A percentile compares a stretch with the other conserved stretches of the same genome.
Conservation (phyloP, 2,329 filamentous ascomycete genomes). For the Chrysosporium keratinophilum region DNA sequence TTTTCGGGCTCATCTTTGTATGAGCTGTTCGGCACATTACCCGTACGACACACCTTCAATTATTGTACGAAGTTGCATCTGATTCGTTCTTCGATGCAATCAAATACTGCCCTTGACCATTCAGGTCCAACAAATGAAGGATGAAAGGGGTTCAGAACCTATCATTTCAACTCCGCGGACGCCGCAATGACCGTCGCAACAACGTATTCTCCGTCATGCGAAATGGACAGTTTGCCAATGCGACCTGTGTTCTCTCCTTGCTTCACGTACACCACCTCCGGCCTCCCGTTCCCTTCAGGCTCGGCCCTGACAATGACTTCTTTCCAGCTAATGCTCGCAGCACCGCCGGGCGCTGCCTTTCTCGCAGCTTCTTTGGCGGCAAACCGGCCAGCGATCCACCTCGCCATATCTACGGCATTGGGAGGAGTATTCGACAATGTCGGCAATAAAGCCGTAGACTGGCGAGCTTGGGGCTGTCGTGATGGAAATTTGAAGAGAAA, state of each 20-base stretch:
- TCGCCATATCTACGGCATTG: constrained; percentile 27
- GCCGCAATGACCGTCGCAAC: constrained; percentile 27
- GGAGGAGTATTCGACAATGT: constrained; percentile 9
- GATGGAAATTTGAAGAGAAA: constrained; percentile 31
- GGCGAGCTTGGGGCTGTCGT: constrained; percentile 21
- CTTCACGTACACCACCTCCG: constrained; percentile 32
- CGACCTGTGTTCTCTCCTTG: constrained; percentile 32
- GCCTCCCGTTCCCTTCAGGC: constrained; percentile 22
- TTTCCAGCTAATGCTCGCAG: constrained; percentile 51
- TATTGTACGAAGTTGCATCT: too few relatives aligned
- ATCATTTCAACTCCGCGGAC: too few relatives aligned
- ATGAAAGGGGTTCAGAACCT: too few relatives aligned
- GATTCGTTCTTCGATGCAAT: too few relatives aligned
- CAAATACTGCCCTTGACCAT: too few relatives aligned
- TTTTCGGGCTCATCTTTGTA: too few relatives aligned
- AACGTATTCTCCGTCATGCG: constrained; percentile 77
- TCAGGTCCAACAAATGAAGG: too few relatives aligned
- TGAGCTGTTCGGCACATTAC: too few relatives aligned
- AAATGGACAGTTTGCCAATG: constrained; percentile 65
- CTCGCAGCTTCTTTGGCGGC: constrained; percentile 66
- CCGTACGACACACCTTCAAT: too few relatives aligned
- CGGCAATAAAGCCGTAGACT: neutral
- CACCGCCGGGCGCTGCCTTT: constrained; percentile 49
- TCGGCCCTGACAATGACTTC: constrained; percentile 43
- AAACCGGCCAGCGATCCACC: constrained; percentile 45